Evolutionary conservation across 2,329 filamentous ascomycete species (phyloP).

Genomic region (Fusarium sp.): DNA sequence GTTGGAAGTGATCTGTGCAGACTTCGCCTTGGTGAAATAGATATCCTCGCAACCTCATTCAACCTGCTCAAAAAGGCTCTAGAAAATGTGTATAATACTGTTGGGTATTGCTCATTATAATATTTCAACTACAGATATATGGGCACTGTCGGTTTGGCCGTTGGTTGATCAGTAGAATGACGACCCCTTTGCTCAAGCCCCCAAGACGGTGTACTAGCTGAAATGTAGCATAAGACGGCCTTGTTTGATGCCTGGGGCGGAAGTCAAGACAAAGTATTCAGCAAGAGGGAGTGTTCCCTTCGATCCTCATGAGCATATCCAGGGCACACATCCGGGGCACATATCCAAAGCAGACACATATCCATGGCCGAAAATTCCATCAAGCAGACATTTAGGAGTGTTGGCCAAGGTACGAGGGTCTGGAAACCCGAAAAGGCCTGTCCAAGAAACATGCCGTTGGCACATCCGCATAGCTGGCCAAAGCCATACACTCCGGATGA

Average conservation of each 20-base stretch:
- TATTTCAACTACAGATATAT: not conserved
- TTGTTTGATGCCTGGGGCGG: not conserved
- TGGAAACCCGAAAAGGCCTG: not conserved
- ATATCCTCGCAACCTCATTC: not conserved
- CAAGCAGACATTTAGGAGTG: not conserved
- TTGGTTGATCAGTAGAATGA: not conserved
- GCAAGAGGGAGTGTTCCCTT: not conserved
- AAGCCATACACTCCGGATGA: not conserved
- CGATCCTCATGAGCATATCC: not conserved
- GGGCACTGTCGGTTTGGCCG: not conserved
- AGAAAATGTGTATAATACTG: not conserved
- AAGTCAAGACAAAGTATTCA: not conserved
- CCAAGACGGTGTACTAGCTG: not conserved
- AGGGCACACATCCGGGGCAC: not conserved
- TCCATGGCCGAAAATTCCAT: not conserved
- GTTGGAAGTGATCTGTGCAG: not conserved
- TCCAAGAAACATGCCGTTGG: not conserved
- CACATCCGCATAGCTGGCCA: not conserved
- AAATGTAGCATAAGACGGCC: not conserved
- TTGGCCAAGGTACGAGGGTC: not conserved
- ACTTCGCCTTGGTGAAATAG: not conserved
- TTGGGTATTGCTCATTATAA: not conserved
- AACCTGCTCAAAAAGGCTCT: not conserved
- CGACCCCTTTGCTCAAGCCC: not conserved
- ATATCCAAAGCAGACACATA: not conserved